Conservation (phyloP, 257 asterid genomes). For the Gynochthodes officinalis region DNA sequence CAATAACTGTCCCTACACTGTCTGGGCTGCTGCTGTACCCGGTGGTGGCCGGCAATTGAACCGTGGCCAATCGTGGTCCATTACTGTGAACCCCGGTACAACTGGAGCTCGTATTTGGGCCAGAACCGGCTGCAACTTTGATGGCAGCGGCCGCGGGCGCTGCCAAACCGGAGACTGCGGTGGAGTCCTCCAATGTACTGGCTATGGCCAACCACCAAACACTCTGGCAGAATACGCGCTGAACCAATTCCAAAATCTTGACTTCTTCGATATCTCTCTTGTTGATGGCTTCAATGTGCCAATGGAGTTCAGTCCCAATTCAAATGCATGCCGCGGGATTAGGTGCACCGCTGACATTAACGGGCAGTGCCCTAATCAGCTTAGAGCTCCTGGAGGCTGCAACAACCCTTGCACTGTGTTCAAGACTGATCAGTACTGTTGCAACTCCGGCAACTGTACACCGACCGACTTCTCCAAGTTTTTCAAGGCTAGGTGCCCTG, state of each 20-base stretch:
- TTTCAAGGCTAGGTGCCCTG: constrained; percentile 57
- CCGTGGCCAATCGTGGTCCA: constrained; percentile 24
- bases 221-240: constrained; percentile 53
- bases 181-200: constrained; percentile 34
- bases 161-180: constrained; percentile 41
- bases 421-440: constrained; percentile 57
- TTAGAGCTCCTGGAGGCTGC: constrained; percentile 64
- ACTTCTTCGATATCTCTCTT: constrained; percentile 54
- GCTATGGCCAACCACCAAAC: constrained; percentile 49
- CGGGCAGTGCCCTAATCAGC: constrained; percentile 52
- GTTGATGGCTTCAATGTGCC: constrained; percentile 70
- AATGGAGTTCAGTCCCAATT: constrained; percentile 21
- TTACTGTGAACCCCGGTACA: constrained; percentile 19
- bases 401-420: constrained; percentile 73
- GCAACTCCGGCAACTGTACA: constrained; percentile 56
- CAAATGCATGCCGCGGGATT: constrained; percentile 26
- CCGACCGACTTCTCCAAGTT: constrained; percentile 54
- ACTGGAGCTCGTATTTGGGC: constrained; percentile 34
- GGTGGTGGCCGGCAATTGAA: constrained; percentile 31
- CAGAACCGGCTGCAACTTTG: constrained; percentile 31
- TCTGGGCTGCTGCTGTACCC: constrained; percentile 38
- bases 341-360: constrained; percentile 51
- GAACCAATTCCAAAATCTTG: constrained; percentile 41
- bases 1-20: constrained; percentile 35
- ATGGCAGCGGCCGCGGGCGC: constrained; percentile 20